Base-by-base conservation (phyloP, 2,329 filamentous ascomycete genomes). In the Fusarium sp. region DNA sequence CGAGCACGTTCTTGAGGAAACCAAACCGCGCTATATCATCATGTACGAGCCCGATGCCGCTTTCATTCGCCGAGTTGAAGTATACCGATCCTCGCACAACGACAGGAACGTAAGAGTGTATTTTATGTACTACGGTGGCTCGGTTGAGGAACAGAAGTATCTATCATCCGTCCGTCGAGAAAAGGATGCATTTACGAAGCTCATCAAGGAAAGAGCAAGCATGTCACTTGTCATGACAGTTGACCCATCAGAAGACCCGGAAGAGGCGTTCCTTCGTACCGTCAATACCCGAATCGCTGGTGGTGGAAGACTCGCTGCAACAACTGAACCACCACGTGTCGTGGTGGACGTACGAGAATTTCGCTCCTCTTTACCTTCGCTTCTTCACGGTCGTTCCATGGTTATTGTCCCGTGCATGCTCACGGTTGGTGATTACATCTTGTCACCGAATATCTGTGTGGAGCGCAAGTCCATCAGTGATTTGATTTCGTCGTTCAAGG, bases 1-100 rank as follows among this genome's bases (percentile, higher is more conserved):
- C 77, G 96, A 98, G 77, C 93, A 97, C 77, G 86, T 98, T n/a
- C 86, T 99, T 2, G 95, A 99, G 77, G 96, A 99, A 80, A 86
- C 96, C 60, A 94, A 92, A 75, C 96, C 96, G 34, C 90, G 92
- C 63, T 97, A 97, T 79, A 93, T 99, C 62, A 92, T 99, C 81
- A 98, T 99, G 96, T 99, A 97, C 79, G 96, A 98, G 77, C 95
- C 96, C 1, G 94, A 98, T 70, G 89, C 95, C 4, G 90, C 95
- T 4, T 99, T 99, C 78, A 97, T 98, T 74, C 89, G 96, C 15
- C 87, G 95, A 37, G 91, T 99, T 20, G 96, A 99, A 77, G 94
- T 98, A 3, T 99, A 98, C 80, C 90, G 96, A 38, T 97, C 94
- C 53, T 97, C 94, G 11, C 96, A 99, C 80, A 92, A 90, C 60